Evolutionary conservation across 306 rosid species (phyloP).

Genomic region (Cyclanthera cordifolia): DNA sequence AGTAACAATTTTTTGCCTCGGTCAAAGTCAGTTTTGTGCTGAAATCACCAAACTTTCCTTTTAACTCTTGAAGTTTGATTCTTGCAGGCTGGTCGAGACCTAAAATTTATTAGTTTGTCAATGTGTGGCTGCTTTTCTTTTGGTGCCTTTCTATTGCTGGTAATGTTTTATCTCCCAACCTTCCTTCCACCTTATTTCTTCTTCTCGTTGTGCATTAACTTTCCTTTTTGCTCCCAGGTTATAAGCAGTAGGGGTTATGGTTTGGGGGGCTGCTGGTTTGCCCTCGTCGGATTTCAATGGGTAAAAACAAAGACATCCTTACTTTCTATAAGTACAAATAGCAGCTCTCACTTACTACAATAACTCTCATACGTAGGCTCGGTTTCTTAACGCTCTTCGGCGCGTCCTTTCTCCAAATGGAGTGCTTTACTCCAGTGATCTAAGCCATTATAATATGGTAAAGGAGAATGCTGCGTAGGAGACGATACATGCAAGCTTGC

Average conservation of each 20-base stretch:
- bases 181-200: not conserved
- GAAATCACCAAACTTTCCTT: not conserved
- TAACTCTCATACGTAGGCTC: slow-evolving; percentile 14
- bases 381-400: slow-evolving; percentile 17
- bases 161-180: slow-evolving; percentile 19
- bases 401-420: slow-evolving; percentile 26
- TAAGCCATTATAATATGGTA: slow-evolving; percentile 6
- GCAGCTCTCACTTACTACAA: not conserved
- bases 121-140: slow-evolving; percentile 63
- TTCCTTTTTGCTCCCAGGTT: slow-evolving; percentile 27
- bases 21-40: not conserved
- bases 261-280: slow-evolving; percentile 63
- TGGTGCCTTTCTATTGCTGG: slow-evolving; percentile 47
- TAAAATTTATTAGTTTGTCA: slow-evolving; percentile 56
- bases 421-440: slow-evolving; percentile 20
- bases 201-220: not conserved
- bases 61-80: not conserved
- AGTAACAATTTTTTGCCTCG: not conserved
- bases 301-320: slow-evolving; percentile 34
- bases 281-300: slow-evolving; percentile 73
- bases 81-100: slow-evolving; percentile 88
- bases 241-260: slow-evolving; percentile 52
- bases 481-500: slow-evolving; percentile 1
- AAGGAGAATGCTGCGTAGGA: slow-evolving; percentile 21
- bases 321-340: not conserved